Evolutionary conservation across 1,284 basidiomycete genomes (phyloP).

Genomic region (Puccinia triticina): DNA sequence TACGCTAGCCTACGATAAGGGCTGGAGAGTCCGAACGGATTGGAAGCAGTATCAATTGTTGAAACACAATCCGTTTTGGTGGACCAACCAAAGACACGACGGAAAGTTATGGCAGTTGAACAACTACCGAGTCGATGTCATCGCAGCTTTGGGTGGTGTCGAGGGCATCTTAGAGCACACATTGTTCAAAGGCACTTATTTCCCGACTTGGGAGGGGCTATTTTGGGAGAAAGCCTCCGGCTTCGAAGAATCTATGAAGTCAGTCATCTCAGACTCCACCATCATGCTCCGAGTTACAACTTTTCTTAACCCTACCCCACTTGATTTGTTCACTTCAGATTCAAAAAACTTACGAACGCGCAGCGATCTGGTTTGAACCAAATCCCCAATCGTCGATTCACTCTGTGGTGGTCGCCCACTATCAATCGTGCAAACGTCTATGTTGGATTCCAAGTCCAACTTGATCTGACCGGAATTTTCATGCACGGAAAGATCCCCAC

Average conservation of each 20-base stretch:
- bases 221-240: constrained; percentile 81
- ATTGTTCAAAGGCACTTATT: constrained; percentile 89
- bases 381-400: constrained; percentile 99
- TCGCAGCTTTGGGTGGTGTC: constrained; percentile 96
- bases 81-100: constrained; percentile 97
- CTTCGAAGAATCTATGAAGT: constrained; percentile 75
- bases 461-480: constrained; percentile 92
- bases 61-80: constrained; percentile 96
- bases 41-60: constrained; percentile 97
- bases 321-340: constrained; percentile 50
- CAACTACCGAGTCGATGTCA: constrained; percentile 97
- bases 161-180: constrained; percentile 98
- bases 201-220: constrained; percentile 64
- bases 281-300: neutral
- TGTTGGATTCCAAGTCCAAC: constrained; percentile 99
- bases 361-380: constrained; percentile 96
- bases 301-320: neutral
- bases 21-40: constrained; percentile 73
- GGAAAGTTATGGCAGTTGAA: constrained; percentile 98
- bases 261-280: constrained; percentile 60
- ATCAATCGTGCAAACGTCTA: constrained; percentile 99
- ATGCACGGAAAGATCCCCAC: constrained; percentile 99
- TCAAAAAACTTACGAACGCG: constrained; percentile 76
- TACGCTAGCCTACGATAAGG: constrained; percentile 90
- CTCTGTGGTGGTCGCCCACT: constrained; percentile 97